These are phyloP conservation scores for Endocalyx cinctus DNA, from an alignment of 2,329 filamentous ascomycete species.

Conservation along the genomic window DNA sequence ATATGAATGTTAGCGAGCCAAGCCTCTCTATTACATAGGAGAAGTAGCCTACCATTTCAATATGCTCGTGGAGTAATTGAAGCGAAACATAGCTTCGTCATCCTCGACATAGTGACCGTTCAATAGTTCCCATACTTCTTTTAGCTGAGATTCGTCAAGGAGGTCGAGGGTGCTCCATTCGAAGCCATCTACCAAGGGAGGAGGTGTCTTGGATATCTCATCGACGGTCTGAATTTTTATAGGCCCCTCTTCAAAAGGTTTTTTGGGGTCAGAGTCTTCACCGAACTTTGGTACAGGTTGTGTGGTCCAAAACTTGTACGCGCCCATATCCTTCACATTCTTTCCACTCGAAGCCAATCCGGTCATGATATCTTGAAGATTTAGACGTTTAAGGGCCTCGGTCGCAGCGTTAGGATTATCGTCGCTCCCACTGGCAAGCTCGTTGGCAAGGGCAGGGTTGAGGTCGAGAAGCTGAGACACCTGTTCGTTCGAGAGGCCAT, in stretches of 20 bases:
- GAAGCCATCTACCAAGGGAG: conserved; percentile 73
- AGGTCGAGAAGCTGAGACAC: conserved; percentile 64
- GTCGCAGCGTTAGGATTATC: conserved; percentile 31
- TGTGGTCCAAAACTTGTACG: conserved; percentile 98
- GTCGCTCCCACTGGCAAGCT: conserved; percentile 38
- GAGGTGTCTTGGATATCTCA: conserved; percentile 72
- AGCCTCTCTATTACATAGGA: too few species aligned
- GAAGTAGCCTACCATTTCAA: conserved; percentile 67
- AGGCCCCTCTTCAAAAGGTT: conserved; percentile 67
- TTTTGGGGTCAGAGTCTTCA: conserved; percentile 45
- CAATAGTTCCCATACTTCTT: conserved; percentile 88
- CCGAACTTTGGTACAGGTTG: conserved; percentile 89
- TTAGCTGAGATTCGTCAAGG: conserved; percentile 68
- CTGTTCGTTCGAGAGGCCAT: conserved; percentile 51
- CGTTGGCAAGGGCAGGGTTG: conserved; percentile 66
- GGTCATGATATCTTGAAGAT: conserved; percentile 67
- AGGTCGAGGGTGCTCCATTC: conserved; percentile 94
- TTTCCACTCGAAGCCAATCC: conserved; percentile 73
- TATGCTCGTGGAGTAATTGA: conserved; percentile 89
- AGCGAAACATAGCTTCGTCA: conserved; percentile 93
- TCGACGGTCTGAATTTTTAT: conserved; percentile 77
- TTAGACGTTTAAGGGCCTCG: conserved; percentile 57
- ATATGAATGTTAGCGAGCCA: too few species aligned
- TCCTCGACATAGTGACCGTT: conserved; percentile 97
- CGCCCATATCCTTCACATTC: conserved; percentile 93